Percentiles rank a stretch among this genome's conserved stretches.
Evolutionary conservation across 1,284 basidiomycete species (phyloP).

Genomic region (Tilletia setariae): DNA sequence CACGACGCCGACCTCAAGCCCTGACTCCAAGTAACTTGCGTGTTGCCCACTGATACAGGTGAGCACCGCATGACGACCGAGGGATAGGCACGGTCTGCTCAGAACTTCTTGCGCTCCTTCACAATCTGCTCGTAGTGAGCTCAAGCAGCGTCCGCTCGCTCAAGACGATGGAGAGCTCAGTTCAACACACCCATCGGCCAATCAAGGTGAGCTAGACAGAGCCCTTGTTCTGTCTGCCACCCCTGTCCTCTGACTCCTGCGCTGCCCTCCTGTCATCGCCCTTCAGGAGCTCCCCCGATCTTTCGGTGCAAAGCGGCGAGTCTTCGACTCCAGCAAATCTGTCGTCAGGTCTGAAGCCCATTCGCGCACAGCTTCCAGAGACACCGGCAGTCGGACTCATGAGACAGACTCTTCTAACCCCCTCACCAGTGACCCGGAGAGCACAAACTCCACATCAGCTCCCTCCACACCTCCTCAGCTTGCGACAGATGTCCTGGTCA

Average conservation of each 20-base stretch:
- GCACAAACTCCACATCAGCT: constrained; percentile 5
- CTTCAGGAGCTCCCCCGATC: constrained; percentile 6
- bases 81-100: background rate
- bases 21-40: too few relatives aligned
- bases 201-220: constrained; percentile 10
- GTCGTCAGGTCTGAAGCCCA: background rate
- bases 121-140: background rate
- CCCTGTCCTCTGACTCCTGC: background rate
- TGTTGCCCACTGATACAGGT: too few relatives aligned
- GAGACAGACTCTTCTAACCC: background rate
- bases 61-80: too few relatives aligned
- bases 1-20: too few relatives aligned
- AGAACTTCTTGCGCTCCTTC: background rate
- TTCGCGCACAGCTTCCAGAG: constrained; percentile 6
- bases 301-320: constrained; percentile 9
- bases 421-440: constrained; percentile 4
- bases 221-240: background rate
- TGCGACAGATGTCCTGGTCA: background rate
- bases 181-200: background rate
- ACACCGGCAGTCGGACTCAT: constrained; percentile 1
- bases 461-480: constrained; percentile 12
- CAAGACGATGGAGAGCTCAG: background rate
- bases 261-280: background rate
- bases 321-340: too few relatives aligned
- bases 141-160: background rate